phyloP scores from a whole-genome alignment of 768 basidiomycete species.

The Hemileccinum rubropunctum region DNA sequence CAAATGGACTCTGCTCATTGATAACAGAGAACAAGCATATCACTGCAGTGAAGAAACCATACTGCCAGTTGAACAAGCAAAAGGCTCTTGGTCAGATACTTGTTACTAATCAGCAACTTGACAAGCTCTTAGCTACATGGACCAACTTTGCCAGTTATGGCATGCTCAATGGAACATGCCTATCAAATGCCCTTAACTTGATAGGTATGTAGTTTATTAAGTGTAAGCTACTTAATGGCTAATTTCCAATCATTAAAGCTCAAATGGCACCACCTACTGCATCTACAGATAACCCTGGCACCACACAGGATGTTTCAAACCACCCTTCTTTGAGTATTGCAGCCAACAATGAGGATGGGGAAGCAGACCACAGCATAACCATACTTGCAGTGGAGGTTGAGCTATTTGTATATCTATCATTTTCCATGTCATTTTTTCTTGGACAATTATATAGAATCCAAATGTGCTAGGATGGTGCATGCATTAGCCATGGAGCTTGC shows the following conservation, averaged over 20 bases:
- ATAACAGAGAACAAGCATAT: slow-evolving; percentile 38
- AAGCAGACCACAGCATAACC: not conserved
- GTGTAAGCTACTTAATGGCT: not conserved
- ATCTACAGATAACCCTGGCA: not conserved
- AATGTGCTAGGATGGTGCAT: not conserved
- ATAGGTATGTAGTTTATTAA: not conserved
- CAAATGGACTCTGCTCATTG: slow-evolving; percentile 36
- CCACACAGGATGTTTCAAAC: not conserved
- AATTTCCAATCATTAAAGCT: not conserved
- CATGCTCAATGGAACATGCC: slow-evolving; percentile 21
- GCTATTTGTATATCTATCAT: not conserved
- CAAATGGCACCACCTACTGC: not conserved
- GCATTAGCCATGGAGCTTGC: not conserved
- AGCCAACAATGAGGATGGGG: not conserved
- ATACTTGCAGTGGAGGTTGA: not conserved
- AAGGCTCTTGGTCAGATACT: slow-evolving; percentile 34
- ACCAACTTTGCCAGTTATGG: slow-evolving; percentile 17
- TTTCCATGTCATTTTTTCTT: not conserved
- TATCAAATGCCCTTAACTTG: not conserved
- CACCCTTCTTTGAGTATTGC: not conserved
- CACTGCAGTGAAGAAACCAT: slow-evolving; percentile 37
- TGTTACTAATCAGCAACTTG: slow-evolving; percentile 23
- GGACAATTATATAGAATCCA: not conserved
- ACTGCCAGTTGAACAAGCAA: slow-evolving; percentile 21
- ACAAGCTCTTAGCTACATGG: slow-evolving; percentile 25